These are phyloP conservation scores for Tricholoma bakamatsutake DNA, from an alignment of 768 basidiomycete species.

Conservation along the genomic window DNA sequence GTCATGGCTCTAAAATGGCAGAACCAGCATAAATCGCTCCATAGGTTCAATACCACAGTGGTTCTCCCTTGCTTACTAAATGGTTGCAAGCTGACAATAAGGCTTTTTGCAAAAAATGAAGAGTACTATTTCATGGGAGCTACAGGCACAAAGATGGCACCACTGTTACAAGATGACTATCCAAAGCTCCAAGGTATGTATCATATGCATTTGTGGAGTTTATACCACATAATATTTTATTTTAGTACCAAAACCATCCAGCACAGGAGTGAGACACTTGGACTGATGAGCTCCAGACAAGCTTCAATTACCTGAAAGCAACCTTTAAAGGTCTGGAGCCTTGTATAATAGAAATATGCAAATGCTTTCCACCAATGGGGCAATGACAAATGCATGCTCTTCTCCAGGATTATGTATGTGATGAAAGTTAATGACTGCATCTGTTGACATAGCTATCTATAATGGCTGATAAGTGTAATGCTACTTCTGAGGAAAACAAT, in stretches of 20 bases:
- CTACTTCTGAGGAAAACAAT: not conserved
- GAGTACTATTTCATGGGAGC: not conserved
- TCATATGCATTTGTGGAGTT: not conserved
- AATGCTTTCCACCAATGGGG: not conserved
- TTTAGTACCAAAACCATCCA: not conserved
- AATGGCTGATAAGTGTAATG: not conserved
- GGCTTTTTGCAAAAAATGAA: too few relatives aligned
- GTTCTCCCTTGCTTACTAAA: too few relatives aligned
- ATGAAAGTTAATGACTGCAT: slow-evolving; percentile 15
- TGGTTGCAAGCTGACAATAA: too few relatives aligned
- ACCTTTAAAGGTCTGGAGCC: not conserved
- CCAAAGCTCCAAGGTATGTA: not conserved
- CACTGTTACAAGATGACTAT: not conserved
- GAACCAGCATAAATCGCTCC: too few relatives aligned
- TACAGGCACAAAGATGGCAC: not conserved
- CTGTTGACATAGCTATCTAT: too few relatives aligned
- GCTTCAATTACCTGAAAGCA: not conserved
- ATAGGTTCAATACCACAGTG: too few relatives aligned
- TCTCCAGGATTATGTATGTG: slow-evolving; percentile 8
- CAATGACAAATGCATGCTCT: not conserved
- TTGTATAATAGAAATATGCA: not conserved
- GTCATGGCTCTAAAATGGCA: too few relatives aligned
- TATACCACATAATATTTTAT: not conserved
- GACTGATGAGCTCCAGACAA: not conserved
- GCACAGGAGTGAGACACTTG: not conserved